Base-by-base conservation (phyloP, 1,139 yeast species). In the Candida labiduridarum region DNA sequence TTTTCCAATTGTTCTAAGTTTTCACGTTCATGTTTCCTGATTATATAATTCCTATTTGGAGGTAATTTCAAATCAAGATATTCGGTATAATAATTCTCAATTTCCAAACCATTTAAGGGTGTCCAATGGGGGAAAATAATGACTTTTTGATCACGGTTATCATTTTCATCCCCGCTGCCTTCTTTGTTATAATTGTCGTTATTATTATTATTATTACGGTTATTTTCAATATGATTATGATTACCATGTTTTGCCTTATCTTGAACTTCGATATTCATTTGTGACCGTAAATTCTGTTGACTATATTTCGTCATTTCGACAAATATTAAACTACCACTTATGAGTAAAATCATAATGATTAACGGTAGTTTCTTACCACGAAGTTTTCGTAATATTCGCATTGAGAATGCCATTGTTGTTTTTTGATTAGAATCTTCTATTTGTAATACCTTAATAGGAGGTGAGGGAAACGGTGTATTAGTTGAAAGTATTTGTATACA, bases 41-140 rank as follows among this genome's bases (percentile, higher is more conserved):
- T 40, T 27, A 14, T 9, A 29, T 40, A 40, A 12, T 40, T 40
- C 10, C 15, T 16, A 11, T 40, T 16, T 6, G 11, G n/a, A 10
- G 43, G 43, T 14, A 40, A 16, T 40, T 27, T 27, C 14, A 27
- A 27, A 27, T 40, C 34, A 11, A 40, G 34, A 18, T 27, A 40
- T 14, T 27, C 34, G 5, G 43, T 40, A 27, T 40, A 40, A 16
- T 40, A 40, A 29, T 15, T 16, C 18, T 27, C 29, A 6, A 40
- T 27, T 14, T 40, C 34, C 16, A n/a, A 12, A n/a, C 30, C 11
- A 40, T 29, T 40, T 8, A 40, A 40, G 9, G 43, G 43, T 12
- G 43, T 40, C 43, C 43, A 40, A 11, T 16, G 9, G 5, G 43
- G 43, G 16, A 40, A 40, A 10, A 40, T 40, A 15, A 38, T 38